Base-by-base conservation (phyloP, 2,329 filamentous ascomycete genomes). In the Pestalotiopsis sp. region DNA sequence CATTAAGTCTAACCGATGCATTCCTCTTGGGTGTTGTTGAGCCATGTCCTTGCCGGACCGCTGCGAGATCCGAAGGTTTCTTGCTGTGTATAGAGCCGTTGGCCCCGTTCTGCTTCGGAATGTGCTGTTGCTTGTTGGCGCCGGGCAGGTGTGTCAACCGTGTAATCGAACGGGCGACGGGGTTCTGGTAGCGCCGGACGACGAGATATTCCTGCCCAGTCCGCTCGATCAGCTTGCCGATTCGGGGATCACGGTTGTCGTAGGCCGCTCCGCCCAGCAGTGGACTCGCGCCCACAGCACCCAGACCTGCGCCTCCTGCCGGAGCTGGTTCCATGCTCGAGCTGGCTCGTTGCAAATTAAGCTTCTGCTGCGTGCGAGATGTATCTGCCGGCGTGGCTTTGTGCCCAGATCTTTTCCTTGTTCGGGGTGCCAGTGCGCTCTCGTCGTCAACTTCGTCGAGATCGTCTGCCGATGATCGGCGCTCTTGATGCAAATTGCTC, bases 171-270 rank as follows among this genome's bases (percentile, higher is more conserved):
- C 91, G 86, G 4, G 87, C 88, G 20, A 93, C 84, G 0, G 92
- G 91, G 73, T 93, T 92, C 74, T 92, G 90, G 75, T 91, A 91
- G 59, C 92, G 85, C 66, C 91, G 86, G 41, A 94, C 90, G 9
- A 93, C 91, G n/a, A 90, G 84, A 77, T 93, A 93, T 75, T 93
- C 91, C 79, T 92, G 87, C 17, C 89, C 90, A 1, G 91, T 92
- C 61, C 90, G 86, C 76, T 93, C 91, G 66, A 93, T 85, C 63
- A 91, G 85, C 76, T 89, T 87, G 73, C 86, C 84, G 36, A 92
- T 84, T 4, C 91, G 85, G 1, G 90, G 90, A 74, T 93, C 90
- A 17, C 86, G 81, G 61, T 85, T 84, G 68, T 90, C 88, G 70
- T 87, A 89, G n/a, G 84, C 85, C 5, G 84, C 83, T 3, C 84